Evolutionary conservation across 805 yeast genomes (phyloP).

Genomic region (Yarrowia hollandica): DNA sequence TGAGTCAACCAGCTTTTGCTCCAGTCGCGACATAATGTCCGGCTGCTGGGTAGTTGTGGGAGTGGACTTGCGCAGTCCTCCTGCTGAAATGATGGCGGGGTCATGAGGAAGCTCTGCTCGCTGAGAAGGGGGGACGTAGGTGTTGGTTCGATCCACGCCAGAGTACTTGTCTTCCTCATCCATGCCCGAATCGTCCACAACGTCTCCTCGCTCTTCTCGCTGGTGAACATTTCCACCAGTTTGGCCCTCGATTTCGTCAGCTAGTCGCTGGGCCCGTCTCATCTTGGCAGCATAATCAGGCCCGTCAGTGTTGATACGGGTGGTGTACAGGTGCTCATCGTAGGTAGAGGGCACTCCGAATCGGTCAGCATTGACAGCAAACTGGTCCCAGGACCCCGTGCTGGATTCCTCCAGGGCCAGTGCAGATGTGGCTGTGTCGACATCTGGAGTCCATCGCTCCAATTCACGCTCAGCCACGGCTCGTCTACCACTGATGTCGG

Average conservation of each 20-base stretch:
- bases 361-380: constrained; percentile 82
- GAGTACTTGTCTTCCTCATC: constrained; percentile 97
- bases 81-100: constrained; percentile 59
- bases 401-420: constrained; percentile 43
- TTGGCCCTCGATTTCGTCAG: constrained; percentile 77
- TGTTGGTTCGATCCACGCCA: constrained; percentile 66
- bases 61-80: background rate
- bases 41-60: background rate
- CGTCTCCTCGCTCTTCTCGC: constrained; percentile 86
- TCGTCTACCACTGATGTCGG: constrained; percentile 64
- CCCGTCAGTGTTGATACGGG: constrained; percentile 64
- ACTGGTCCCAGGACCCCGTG: constrained; percentile 78
- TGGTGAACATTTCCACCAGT: constrained; percentile 71
- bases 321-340: constrained; percentile 86
- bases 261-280: constrained; percentile 72
- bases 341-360: constrained; percentile 84
- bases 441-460: constrained; percentile 82
- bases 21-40: constrained; percentile 15
- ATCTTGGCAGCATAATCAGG: constrained; percentile 70
- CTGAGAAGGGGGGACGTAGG: constrained; percentile 24
- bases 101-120: constrained; percentile 44
- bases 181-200: constrained; percentile 75
- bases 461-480: constrained; percentile 66
- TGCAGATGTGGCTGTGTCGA: constrained; percentile 35
- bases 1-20: constrained; percentile 25